Evolutionary conservation across 208 protist genomes (phyloP).

Genomic region (Leishmania tarentolae): DNA sequence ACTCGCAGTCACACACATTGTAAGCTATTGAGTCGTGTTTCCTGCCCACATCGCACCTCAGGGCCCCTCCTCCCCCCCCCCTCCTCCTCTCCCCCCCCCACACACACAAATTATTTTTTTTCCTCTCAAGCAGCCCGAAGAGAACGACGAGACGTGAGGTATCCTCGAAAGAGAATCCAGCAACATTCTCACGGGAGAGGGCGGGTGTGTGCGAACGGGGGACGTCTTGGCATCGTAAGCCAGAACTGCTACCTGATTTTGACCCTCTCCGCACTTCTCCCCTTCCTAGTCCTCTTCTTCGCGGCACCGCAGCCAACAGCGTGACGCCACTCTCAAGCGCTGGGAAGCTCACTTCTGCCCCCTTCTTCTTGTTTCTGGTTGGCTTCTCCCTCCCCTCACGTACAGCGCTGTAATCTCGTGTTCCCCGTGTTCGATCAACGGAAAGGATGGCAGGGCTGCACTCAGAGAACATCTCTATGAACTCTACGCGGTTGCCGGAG

Average conservation of each 20-base stretch:
- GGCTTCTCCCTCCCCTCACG: not conserved
- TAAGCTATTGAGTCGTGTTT: not conserved
- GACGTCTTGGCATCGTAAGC: not conserved
- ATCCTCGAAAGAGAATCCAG: too few species aligned
- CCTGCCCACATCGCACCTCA: not conserved
- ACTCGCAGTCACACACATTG: conserved; percentile 6
- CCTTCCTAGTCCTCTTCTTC: not conserved
- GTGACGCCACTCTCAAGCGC: not conserved
- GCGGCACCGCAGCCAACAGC: not conserved
- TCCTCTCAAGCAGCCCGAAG: too few species aligned
- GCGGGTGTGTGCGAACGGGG: not conserved
- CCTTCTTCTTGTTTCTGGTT: not conserved
- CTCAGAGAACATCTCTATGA: conserved; percentile 81
- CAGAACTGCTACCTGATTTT: not conserved
- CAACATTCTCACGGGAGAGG: not conserved
- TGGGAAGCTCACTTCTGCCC: not conserved
- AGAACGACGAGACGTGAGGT: not conserved
- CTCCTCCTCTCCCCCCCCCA: too few species aligned
- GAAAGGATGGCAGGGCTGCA: conserved; percentile 68
- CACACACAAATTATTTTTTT: too few species aligned
- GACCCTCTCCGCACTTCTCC: not conserved
- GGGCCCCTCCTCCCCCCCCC: too few species aligned
- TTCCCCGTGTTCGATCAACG: not conserved
- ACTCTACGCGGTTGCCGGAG: conserved; percentile 42
- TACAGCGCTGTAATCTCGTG: not conserved